Percentiles rank a stretch among this genome's conserved stretches.
Conservation (phyloP, 208 protist species). For the Trypanosoma theileri region DNA sequence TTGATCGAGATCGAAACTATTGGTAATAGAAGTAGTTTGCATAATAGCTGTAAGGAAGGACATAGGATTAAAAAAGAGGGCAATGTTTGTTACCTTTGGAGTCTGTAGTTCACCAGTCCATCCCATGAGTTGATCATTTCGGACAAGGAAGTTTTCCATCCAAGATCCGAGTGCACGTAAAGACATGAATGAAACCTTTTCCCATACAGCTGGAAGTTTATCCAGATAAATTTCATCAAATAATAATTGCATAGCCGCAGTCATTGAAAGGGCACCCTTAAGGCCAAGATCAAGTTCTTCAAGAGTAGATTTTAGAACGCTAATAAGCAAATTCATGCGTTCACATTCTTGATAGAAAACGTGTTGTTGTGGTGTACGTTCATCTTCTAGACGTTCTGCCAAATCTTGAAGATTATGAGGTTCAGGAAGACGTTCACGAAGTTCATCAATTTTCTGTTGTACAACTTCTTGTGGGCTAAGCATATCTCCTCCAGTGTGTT, state of each 20-base stretch:
- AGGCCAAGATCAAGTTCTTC: constrained; percentile 96
- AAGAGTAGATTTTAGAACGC: constrained; percentile 91
- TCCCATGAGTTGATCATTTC: constrained; percentile 93
- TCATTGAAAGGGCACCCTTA: constrained; percentile 95
- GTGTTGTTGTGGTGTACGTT: constrained; percentile 97
- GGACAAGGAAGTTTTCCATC: constrained; percentile 94
- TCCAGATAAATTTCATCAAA: constrained; percentile 93
- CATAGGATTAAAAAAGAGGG: constrained; percentile 98
- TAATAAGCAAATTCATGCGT: constrained; percentile 97
- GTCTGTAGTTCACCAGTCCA: constrained; percentile 94
- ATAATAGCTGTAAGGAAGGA: constrained; percentile 99
- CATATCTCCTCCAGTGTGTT: constrained; percentile 84
- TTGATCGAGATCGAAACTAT: constrained; percentile 97
- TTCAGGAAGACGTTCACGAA: constrained; percentile 90
- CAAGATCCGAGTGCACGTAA: constrained; percentile 93
- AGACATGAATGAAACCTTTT: constrained; percentile 96
- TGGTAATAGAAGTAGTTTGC: constrained; percentile 97
- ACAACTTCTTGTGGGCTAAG: constrained; percentile 91
- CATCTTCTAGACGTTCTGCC: constrained; percentile 93
- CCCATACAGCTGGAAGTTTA: constrained; percentile 94
- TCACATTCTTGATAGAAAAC: constrained; percentile 98
- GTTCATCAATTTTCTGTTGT: constrained; percentile 91
- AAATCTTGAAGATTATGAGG: constrained; percentile 92
- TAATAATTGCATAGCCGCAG: constrained; percentile 89
- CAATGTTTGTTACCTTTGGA: constrained; percentile 94